A percentile compares a stretch with the other conserved stretches of the same genome.
phyloP scores from a whole-genome alignment of 257 asterid genomes.

The Coffea canephora region DNA sequence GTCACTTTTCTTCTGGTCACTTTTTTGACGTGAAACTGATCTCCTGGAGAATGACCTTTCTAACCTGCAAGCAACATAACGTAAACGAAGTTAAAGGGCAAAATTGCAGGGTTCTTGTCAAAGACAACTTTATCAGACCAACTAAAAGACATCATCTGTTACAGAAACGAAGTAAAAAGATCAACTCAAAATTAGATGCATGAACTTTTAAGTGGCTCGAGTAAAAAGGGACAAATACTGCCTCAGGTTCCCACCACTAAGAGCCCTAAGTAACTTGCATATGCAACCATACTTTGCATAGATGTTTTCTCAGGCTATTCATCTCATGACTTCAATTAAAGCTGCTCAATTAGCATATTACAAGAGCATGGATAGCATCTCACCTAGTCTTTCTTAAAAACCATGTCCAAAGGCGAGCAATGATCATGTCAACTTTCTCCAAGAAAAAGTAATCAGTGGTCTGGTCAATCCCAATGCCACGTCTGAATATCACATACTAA shows the following conservation, averaged over 20 bases:
- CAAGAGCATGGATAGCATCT: conserved; percentile 12
- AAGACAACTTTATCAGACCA: background rate
- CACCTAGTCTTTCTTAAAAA: conserved; percentile 73
- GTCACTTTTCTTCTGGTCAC: conserved; percentile 50
- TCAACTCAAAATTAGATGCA: conserved; percentile 13
- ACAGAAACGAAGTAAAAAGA: background rate
- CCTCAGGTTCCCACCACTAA: background rate
- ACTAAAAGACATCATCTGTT: background rate
- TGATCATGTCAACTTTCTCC: conserved; percentile 90
- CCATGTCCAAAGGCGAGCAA: conserved; percentile 82
- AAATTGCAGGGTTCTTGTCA: background rate
- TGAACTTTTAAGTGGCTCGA: background rate
- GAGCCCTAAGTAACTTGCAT: too few relatives aligned
- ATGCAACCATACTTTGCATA: background rate
- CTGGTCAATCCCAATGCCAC: conserved; percentile 92
- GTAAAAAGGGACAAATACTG: background rate
- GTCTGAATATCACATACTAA: conserved; percentile 88
- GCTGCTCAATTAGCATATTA: conserved; percentile 2
- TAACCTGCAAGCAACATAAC: conserved; percentile 39
- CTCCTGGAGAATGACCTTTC: conserved; percentile 59
- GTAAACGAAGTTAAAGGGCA: background rate
- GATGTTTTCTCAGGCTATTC: background rate
- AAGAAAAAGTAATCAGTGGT: conserved; percentile 81
- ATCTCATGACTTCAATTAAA: background rate
- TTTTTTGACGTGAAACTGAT: conserved; percentile 37